These are phyloP conservation scores for Pichia sp. DNA, from an alignment of 1,139 yeast species.

Conservation along the genomic window DNA sequence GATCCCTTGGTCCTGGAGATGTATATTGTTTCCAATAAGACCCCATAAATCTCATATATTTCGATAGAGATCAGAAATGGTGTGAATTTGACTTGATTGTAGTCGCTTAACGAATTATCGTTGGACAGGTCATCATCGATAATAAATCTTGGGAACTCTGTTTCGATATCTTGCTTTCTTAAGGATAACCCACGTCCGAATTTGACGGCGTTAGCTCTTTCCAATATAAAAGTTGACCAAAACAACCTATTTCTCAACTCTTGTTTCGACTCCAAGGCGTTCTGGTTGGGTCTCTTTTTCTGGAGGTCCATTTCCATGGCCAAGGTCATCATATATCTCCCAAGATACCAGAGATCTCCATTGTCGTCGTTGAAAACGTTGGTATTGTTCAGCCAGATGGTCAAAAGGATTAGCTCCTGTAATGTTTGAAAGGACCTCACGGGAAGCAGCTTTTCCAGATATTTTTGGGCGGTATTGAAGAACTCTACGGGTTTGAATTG, in stretches of 20 bases:
- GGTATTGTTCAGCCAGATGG: background rate
- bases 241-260: background rate
- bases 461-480: background rate
- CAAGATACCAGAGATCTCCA: background rate
- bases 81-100: background rate
- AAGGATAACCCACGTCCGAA: background rate
- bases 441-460: background rate
- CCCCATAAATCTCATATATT: background rate
- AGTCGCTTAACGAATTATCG: background rate
- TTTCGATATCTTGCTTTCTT: background rate
- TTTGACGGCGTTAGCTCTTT: background rate
- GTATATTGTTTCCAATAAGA: background rate
- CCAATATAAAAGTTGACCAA: background rate
- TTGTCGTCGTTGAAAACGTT: background rate
- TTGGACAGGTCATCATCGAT: background rate
- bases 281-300: background rate
- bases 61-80: background rate
- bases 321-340: background rate
- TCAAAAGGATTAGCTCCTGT: background rate
- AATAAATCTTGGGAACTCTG: background rate
- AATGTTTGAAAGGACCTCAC: background rate
- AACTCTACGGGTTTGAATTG: background rate
- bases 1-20: background rate
- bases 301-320: background rate
- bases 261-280: background rate